Conservation (phyloP, 352 stramenopile species). For the Thalassiosira sp. region DNA sequence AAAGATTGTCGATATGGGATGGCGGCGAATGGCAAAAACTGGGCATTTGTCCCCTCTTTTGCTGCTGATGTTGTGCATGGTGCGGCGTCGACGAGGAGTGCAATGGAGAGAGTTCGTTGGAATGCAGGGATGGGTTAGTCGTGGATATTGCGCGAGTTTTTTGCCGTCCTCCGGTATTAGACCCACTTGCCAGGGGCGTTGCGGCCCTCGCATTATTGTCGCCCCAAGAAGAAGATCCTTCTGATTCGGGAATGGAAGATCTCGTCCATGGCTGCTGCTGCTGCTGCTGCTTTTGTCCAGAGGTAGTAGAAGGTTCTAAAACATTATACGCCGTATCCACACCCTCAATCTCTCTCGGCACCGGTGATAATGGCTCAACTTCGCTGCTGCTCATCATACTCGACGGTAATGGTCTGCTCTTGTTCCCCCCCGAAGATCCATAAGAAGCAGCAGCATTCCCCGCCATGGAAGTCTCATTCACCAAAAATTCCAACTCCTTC, state of each 20-base stretch:
- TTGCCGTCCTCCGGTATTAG: not conserved
- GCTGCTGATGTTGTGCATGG: slow-evolving; percentile 7
- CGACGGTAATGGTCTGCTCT: no score
- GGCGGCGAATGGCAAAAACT: slow-evolving; percentile 46
- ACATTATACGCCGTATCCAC: no score
- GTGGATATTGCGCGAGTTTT: not conserved
- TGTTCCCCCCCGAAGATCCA: not conserved
- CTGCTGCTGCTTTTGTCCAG: no score
- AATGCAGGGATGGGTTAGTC: slow-evolving; percentile 3
- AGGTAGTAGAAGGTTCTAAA: not conserved
- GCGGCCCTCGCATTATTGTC: slow-evolving; percentile 5
- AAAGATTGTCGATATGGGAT: slow-evolving; percentile 70
- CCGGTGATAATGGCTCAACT: not conserved
- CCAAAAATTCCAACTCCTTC: slow-evolving; percentile 35
- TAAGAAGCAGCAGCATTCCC: no score
- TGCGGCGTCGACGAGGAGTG: not conserved
- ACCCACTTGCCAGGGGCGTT: slow-evolving; percentile 21
- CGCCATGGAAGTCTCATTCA: slow-evolving; percentile 10
- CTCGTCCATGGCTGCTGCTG: not conserved
- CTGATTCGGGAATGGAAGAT: not conserved
- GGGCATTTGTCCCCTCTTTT: slow-evolving; percentile 25
- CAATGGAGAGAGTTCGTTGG: slow-evolving; percentile 4
- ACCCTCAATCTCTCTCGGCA: no score
- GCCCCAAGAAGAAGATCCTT: not conserved
- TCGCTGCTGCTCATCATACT: no score